phyloP scores from a whole-genome alignment of 169 alveolate species.

The Plasmodium chabaudi region DNA sequence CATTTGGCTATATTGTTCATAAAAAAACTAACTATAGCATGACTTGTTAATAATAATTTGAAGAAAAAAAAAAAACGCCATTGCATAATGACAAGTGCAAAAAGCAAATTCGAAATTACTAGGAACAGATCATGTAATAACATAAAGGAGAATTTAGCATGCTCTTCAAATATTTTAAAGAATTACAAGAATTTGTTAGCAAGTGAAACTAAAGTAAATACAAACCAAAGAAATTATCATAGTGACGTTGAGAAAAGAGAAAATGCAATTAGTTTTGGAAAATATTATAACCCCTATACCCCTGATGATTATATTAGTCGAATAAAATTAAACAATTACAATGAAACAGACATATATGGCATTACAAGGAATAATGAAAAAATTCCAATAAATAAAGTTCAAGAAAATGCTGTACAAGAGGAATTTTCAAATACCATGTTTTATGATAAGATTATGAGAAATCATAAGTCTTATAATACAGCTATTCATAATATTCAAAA shows the following conservation, averaged over 20 bases:
- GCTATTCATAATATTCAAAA: conserved; percentile 29
- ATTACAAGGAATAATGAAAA: not conserved
- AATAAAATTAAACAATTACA: not conserved
- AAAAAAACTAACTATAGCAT: too few species aligned
- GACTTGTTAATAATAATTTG: not conserved
- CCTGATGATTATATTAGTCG: not conserved
- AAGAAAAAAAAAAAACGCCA: not conserved
- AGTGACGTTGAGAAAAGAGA: not conserved
- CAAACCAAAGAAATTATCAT: not conserved
- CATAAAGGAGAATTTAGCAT: conserved; percentile 42
- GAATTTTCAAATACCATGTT: conserved; percentile 24
- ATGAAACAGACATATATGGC: not conserved
- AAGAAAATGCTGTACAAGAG: not conserved
- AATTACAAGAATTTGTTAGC: conserved; percentile 11
- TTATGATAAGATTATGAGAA: conserved; percentile 24
- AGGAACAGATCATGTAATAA: conserved; percentile 42
- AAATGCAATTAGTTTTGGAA: not conserved
- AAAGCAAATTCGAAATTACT: conserved; percentile 47
- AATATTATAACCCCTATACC: not conserved
- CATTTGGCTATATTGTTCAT: too few species aligned
- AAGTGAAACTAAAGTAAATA: not conserved
- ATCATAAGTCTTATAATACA: conserved; percentile 12
- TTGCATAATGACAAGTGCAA: conserved; percentile 26
- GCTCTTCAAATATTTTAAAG: conserved; percentile 37
- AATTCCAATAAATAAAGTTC: not conserved